Evolutionary conservation across 163 green algal species (phyloP).

Genomic region (Smithsoniella earleae): DNA sequence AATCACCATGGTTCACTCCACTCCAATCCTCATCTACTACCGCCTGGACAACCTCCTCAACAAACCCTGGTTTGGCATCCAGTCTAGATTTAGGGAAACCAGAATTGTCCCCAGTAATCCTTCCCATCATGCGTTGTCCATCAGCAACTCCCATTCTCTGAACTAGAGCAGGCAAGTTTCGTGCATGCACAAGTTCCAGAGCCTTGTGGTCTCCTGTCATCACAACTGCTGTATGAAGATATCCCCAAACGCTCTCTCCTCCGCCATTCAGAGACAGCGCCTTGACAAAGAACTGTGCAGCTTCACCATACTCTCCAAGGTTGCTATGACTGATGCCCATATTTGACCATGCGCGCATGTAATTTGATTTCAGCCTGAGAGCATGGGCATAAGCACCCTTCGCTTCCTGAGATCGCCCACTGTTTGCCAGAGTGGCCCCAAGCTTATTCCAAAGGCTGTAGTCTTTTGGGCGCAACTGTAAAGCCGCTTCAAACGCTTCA

Average conservation of each 20-base stretch:
- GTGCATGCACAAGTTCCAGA: background rate
- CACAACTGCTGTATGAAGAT: constrained; percentile 67
- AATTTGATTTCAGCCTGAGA: constrained; percentile 88
- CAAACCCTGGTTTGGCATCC: no score
- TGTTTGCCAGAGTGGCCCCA: constrained; percentile 89
- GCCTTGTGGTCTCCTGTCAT: background rate
- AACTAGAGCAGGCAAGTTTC: background rate
- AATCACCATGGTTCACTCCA: no score
- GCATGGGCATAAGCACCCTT: constrained; percentile 68
- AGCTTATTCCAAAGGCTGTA: constrained; percentile 97
- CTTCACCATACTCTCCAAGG: constrained; percentile 66
- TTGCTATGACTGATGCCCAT: constrained; percentile 95
- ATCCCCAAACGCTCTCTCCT: constrained; percentile 79
- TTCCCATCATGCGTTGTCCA: no score
- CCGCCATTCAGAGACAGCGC: constrained; percentile 77
- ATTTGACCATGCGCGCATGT: constrained; percentile 97
- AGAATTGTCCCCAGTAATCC: no score
- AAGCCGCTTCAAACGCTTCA: constrained; percentile 63
- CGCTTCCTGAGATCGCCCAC: constrained; percentile 59
- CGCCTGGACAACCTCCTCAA: no score
- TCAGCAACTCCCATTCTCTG: constrained; percentile 18
- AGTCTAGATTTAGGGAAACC: no score
- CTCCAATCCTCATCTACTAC: no score
- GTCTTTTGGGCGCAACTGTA: constrained; percentile 63
- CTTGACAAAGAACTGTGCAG: constrained; percentile 77